phyloP scores from a whole-genome alignment of 2,329 filamentous ascomycete species.

The Ilyonectria destructans region DNA sequence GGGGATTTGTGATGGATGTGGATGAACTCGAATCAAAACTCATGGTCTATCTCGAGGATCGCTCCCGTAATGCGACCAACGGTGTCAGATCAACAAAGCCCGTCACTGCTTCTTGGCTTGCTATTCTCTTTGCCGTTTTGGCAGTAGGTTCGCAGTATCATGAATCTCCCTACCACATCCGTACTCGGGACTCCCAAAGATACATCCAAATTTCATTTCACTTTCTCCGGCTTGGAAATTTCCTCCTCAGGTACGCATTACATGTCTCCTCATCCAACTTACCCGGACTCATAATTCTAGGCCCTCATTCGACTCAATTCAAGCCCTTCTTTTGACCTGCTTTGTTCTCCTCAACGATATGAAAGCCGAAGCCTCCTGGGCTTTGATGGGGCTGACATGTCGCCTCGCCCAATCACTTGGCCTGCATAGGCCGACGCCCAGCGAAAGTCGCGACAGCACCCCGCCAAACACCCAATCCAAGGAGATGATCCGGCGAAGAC shows the following conservation, averaged over 20 bases:
- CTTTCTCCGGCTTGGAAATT: slow-evolving; percentile 76
- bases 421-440: slow-evolving; percentile 66
- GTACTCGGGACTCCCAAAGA: slow-evolving; percentile 72
- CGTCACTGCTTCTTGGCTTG: slow-evolving; percentile 77
- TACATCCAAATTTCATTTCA: slow-evolving; percentile 78
- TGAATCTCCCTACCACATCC: slow-evolving; percentile 75
- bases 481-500: slow-evolving; percentile 69
- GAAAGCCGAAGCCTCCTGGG: slow-evolving; percentile 80
- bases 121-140: slow-evolving; percentile 76
- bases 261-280: not conserved
- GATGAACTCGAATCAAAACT: slow-evolving; percentile 76
- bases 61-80: slow-evolving; percentile 70
- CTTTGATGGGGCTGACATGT: slow-evolving; percentile 75
- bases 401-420: slow-evolving; percentile 77
- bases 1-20: slow-evolving; percentile 78
- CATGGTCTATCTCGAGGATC: slow-evolving; percentile 77
- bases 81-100: slow-evolving; percentile 63
- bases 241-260: slow-evolving; percentile 67
- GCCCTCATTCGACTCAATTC: slow-evolving; percentile 77
- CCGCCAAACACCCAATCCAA: slow-evolving; percentile 65
- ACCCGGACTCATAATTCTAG: slow-evolving; percentile 52
- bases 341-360: slow-evolving; percentile 79
- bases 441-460: slow-evolving; percentile 63
- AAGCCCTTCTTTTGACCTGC: slow-evolving; percentile 74
- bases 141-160: slow-evolving; percentile 79